These are phyloP conservation scores for Coemansia sp. DNA, from an alignment of 192 early-diverging fungal species.

Conservation along the genomic window DNA sequence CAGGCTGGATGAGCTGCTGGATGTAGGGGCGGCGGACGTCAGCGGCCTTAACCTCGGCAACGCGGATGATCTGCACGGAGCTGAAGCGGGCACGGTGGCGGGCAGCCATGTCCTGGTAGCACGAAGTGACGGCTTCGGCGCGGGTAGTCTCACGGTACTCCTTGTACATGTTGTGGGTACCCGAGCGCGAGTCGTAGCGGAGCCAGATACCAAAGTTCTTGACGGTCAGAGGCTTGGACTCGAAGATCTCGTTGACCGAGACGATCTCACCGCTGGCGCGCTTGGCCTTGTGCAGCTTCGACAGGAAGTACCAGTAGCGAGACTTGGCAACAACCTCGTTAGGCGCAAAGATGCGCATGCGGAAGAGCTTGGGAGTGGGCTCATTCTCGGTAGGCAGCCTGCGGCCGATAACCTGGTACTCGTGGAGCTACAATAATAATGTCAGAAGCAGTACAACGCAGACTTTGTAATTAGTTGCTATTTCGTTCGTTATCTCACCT, in stretches of 20 bases:
- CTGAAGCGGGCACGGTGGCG: constrained; percentile 97
- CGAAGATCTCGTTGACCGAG: constrained; percentile 95
- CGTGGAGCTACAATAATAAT: constrained; percentile 53
- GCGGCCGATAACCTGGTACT: constrained; percentile 92
- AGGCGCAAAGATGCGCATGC: constrained; percentile 98
- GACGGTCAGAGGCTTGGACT: constrained; percentile 85
- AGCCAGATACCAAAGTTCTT: constrained; percentile 99
- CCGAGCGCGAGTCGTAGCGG: constrained; percentile 98
- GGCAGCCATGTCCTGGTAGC: constrained; percentile 98
- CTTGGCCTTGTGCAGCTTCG: constrained; percentile 99
- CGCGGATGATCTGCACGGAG: constrained; percentile 99
- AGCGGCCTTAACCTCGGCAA: constrained; percentile 82
- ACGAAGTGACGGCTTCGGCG: constrained; percentile 65
- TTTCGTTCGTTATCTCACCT: not conserved
- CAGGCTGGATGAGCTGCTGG: constrained; percentile 87
- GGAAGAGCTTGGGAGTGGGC: constrained; percentile 90
- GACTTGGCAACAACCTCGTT: constrained; percentile 98
- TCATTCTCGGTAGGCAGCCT: constrained; percentile 91
- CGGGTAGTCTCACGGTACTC: constrained; percentile 98
- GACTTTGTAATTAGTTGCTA: not conserved
- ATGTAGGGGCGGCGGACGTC: constrained; percentile 98
- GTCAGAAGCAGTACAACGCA: not conserved
- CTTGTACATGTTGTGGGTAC: constrained; percentile 99
- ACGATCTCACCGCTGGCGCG: constrained; percentile 98
- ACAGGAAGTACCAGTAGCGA: constrained; percentile 99